Base-by-base conservation (phyloP, 192 early-diverging fungal genomes). In the Entomortierella beljakovae region DNA sequence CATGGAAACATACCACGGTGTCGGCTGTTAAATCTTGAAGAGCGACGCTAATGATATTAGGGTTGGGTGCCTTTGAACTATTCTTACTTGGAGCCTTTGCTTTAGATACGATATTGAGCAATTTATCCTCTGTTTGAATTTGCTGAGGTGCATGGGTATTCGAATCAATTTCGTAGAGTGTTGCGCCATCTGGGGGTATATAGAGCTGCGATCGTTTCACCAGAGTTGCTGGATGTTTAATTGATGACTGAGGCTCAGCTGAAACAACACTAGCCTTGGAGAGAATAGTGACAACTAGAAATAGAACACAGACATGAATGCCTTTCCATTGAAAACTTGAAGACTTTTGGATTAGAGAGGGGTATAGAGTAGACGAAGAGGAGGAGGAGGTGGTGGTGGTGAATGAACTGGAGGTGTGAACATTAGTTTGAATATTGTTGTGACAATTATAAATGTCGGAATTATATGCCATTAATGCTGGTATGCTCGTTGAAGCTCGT, bases 21-120 rank as follows among this genome's bases (percentile, higher is more conserved):
- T 77, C 74, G 22, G 66, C 74, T 16, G 35, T 56, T 7, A 77
- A 46, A 46, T 77, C 74, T 25, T 77, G 74, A 7, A 77, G 46
- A 5, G 65, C 66, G 25, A 77, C 49, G 33, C 74, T 77, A 23
- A 77, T 65, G 55, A 77, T 69, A 2, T 63, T 63, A 11, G 61
- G 63, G 6, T 53, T 67, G 20, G 13, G 37, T 33, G 64, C 53
- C 6, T 15, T 33, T 25, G 55, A 57, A 5, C 33, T 68, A 15
- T 28, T 54, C 10, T n/a, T 57, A 26, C 22, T 34, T 20, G 28
- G 11, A 3, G 20, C 28, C 16, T 77, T 62, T 22, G 64, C 65
- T 42, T 77, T 77, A 28, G 74, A 77, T 18, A 34, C 46, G 28
- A 77, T 5, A 0, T 20, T 28, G 7, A 69, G 13, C 29, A 64